These are phyloP conservation scores for Kodamaea restingae DNA, from an alignment of 805 yeast species.

Conservation along the genomic window DNA sequence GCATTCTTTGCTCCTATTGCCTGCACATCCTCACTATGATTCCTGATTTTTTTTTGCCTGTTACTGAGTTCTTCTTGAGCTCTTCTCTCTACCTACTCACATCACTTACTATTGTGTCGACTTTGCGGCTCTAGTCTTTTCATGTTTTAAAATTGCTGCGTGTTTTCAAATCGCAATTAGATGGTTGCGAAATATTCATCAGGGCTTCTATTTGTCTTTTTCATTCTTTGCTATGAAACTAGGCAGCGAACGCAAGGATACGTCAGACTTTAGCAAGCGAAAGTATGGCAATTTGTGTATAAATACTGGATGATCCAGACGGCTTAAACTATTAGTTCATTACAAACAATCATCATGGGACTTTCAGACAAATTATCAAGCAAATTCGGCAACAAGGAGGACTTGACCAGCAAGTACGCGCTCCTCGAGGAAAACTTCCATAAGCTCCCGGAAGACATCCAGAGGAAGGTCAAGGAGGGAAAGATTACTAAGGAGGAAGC, in stretches of 20 bases:
- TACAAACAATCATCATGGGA: constrained; percentile 25
- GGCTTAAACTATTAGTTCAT: neutral
- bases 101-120: too few species aligned
- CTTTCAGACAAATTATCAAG: constrained; percentile 32
- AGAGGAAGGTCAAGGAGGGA: constrained; percentile 28
- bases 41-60: too few species aligned
- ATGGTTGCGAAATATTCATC: constrained; percentile 1
- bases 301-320: neutral
- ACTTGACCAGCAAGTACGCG: constrained; percentile 8
- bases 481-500: constrained; percentile 26
- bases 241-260: constrained; percentile 2
- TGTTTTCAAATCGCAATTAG: neutral
- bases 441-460: constrained; percentile 25
- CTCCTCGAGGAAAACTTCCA: constrained; percentile 4
- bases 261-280: constrained; percentile 1
- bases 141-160: too few species aligned
- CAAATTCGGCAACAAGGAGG: constrained; percentile 26
- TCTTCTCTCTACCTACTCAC: too few species aligned
- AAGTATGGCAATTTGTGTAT: neutral
- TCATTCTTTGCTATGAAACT: constrained; percentile 1
- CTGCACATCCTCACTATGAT: too few species aligned
- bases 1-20: too few species aligned
- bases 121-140: too few species aligned
- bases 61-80: too few species aligned
- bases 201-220: constrained; percentile 1